Evolutionary conservation across 202 grass and related monocot species (phyloP), one percentile per base, ranked within the genome.

Genomic region (Cymbopogon flexuosus): DNA sequence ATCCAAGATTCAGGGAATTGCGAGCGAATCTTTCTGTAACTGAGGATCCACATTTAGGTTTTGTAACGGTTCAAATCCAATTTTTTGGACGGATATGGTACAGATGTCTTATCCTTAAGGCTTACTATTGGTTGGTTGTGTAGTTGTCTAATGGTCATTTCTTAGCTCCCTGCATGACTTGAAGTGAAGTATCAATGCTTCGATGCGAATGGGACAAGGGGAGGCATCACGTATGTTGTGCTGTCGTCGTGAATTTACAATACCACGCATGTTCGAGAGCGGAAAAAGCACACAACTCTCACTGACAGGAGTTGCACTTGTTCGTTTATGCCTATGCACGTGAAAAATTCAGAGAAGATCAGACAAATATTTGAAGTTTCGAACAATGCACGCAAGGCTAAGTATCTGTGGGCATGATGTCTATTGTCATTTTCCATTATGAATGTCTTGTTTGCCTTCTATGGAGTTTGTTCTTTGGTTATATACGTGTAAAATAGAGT

Each of bases 391-490:
- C 18, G 8, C 24, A 49, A 8, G 47, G 47, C 22, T 29, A 57
- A 4, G 0, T 10, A 3, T 24, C 8, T 7, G 10, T 72, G 8
- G 27, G 9, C 12, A 29, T 0, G n/a, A 14, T 68, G 22, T 13
- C 15, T 75, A 37, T 43, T 76, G 8, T 31, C 21, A 23, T 59
- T 59, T 59, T 59, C 19, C 8, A 24, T 59, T 59, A 24, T 23
- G 19, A 59, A 29, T 79, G 59, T 68, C 64, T 60, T 75, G 46
- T 65, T 73, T 70, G 11, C 39, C 67, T 27, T 83, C 31, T 83
- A 49, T 46, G 22, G 2, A 51, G 43, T 51, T 30, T 41, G 2
- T 78, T 65, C 31, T 83, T 46, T 68, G 5, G 7, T 29, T 45
- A 35, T 45, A 35, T 23, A 83, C 27, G 1, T 24, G 22, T 66